Evolutionary conservation across 2,329 filamentous ascomycete genomes (phyloP), one percentile per base, ranked within the genome.

Genomic region (Fusarium nurragi): DNA sequence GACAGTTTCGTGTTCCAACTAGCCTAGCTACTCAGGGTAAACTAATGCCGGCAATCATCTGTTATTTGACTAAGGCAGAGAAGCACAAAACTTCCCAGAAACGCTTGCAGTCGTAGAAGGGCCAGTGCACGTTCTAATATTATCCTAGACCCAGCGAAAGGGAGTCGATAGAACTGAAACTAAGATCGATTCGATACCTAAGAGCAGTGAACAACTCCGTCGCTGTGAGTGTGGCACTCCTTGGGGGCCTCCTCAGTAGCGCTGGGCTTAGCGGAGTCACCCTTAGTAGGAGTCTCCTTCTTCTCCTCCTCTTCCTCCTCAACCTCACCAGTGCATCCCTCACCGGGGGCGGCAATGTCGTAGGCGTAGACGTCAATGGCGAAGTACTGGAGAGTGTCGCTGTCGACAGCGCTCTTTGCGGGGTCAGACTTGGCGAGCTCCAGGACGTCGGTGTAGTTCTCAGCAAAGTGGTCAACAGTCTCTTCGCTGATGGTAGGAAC

Each of bases 291-390:
- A 10, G 56, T 56, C 47, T 64, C 50, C 36, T 62, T 55, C 28
- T 62, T 56, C 41, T 61, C 38, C 16, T 41, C 47, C 2, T 51
- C 53, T 13, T 64, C 54, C n/a, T 64, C 54, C 39, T 67, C 67
- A 6, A 45, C 25, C 64, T 78, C 78, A 4, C 88, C 87, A 0
- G 83, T 73, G 72, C 88, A 91, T 0, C 88, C 88, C 25, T 83
- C 80, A 0, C 88, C 88, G 0, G 88, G 88, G 6, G 86, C 78
- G 9, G 85, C 85, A 68, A 91, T 81, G 59, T 91, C 88, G 64
- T 83, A 86, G 0, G 88, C 88, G 74, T 88, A 91, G 2, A 81
- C 86, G 57, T 90, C 87, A 8, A 90, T 82, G 6, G 89, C 88
- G 72, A 92, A 91, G 74, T 88, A 89, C 75, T 90, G 86, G 38